These are phyloP conservation scores for Citrullus mucosospermus DNA, from an alignment of 306 rosid species.

Conservation along the genomic window DNA sequence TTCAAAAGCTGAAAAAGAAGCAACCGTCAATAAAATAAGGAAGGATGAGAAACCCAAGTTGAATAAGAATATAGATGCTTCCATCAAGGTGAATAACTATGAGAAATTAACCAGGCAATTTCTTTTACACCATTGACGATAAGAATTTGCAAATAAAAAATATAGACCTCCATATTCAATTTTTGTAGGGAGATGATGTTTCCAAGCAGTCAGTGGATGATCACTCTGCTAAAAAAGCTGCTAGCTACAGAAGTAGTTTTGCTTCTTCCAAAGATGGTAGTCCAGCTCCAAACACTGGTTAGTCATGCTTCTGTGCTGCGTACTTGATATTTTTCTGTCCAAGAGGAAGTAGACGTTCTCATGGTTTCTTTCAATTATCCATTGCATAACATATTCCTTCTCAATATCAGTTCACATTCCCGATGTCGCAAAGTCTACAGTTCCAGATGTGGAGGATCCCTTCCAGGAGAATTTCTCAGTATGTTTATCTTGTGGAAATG, in stretches of 20 bases:
- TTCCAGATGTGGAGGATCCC: conserved; percentile 35
- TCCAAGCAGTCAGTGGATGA: conserved; percentile 21
- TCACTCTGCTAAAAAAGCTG: conserved; percentile 17
- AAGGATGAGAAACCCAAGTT: conserved; percentile 15
- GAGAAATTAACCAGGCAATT: neutral
- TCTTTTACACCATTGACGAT: neutral
- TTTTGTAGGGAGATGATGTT: conserved; percentile 33
- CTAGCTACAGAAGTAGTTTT: conserved; percentile 6
- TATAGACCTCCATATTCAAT: neutral
- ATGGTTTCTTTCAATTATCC: neutral
- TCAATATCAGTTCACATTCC: conserved; percentile 30
- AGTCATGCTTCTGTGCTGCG: neutral
- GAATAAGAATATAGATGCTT: conserved; percentile 11
- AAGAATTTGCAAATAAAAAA: neutral
- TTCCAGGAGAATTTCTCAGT: conserved; percentile 55
- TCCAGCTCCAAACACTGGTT: conserved; percentile 42
- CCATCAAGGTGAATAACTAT: conserved; percentile 14
- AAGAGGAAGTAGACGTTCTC: neutral
- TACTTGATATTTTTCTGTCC: neutral
- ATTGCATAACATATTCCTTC: conserved; percentile 11
- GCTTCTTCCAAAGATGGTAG: conserved; percentile 21
- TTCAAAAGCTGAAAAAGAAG: conserved; percentile 21
- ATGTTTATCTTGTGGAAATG: neutral
- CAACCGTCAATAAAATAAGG: conserved; percentile 16
- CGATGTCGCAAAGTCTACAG: conserved; percentile 18